phyloP scores from a whole-genome alignment of 1,139 yeast species.

The Candida freyschussii region DNA sequence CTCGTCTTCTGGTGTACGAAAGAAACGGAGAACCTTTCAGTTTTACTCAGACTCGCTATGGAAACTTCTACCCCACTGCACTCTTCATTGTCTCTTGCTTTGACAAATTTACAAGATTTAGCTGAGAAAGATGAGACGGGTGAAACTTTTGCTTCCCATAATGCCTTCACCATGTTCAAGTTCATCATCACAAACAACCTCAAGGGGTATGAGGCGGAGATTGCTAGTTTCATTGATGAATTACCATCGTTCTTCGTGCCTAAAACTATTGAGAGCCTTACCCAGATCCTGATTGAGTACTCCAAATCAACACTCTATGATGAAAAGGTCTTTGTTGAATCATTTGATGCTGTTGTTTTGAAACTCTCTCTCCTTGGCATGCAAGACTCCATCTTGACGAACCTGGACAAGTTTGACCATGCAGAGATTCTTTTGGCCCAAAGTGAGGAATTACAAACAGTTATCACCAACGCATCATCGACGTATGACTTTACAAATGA shows the following conservation, averaged over 20 bases:
- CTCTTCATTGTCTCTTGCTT: slow-evolving; percentile 5
- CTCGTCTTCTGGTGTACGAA: slow-evolving; percentile 5
- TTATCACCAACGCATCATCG: slow-evolving; percentile 29
- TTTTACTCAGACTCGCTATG: slow-evolving; percentile 13
- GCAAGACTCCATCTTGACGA: slow-evolving; percentile 15
- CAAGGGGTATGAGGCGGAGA: slow-evolving; percentile 16
- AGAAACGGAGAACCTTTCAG: slow-evolving; percentile 6
- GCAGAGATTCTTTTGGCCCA: slow-evolving; percentile 17
- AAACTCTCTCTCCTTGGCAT: slow-evolving; percentile 22
- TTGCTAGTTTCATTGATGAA: slow-evolving; percentile 29
- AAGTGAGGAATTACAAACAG: slow-evolving; percentile 28
- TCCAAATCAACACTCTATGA: slow-evolving; percentile 26
- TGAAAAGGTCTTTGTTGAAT: slow-evolving; percentile 22
- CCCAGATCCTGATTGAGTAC: slow-evolving; percentile 27
- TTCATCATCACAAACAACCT: slow-evolving; percentile 25
- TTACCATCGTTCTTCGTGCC: slow-evolving; percentile 30
- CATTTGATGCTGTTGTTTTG: slow-evolving; percentile 28
- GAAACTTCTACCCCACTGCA: slow-evolving; percentile 7
- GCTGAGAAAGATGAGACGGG: slow-evolving; percentile 26
- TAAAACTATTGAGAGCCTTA: slow-evolving; percentile 25
- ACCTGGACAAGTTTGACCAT: slow-evolving; percentile 22
- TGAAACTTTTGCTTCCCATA: slow-evolving; percentile 17
- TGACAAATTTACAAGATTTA: slow-evolving; percentile 13
- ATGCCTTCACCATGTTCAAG: slow-evolving; percentile 27
- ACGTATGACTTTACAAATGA: slow-evolving; percentile 25